Evolutionary conservation across 768 basidiomycete species (phyloP).

Genomic region (Psilocybe tampanensis): DNA sequence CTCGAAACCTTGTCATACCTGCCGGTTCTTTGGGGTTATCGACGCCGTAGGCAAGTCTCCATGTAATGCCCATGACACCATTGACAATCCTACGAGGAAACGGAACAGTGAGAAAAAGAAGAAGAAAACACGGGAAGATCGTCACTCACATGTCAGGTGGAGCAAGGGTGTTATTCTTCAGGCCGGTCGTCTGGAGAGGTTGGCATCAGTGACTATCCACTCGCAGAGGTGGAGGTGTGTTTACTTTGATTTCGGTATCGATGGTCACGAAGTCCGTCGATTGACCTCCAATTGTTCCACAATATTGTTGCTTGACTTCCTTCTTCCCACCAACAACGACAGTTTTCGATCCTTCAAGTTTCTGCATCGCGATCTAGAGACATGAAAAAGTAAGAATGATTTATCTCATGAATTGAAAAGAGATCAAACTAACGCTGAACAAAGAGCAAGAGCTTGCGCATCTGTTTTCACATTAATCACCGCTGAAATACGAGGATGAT

Average conservation of each 20-base stretch:
- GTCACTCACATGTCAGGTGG: slow-evolving; percentile 59
- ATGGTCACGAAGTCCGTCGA: slow-evolving; percentile 60
- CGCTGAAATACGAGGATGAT: too few relatives aligned
- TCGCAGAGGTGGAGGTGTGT: background rate
- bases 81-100: slow-evolving; percentile 44
- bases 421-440: slow-evolving; percentile 39
- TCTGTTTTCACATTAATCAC: slow-evolving; percentile 28
- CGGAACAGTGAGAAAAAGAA: background rate
- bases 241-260: slow-evolving; percentile 60
- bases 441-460: slow-evolving; percentile 52
- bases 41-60: slow-evolving; percentile 62
- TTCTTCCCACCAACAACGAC: slow-evolving; percentile 57
- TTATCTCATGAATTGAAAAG: slow-evolving; percentile 3
- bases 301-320: slow-evolving; percentile 54
- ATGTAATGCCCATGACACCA: slow-evolving; percentile 60
- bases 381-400: background rate
- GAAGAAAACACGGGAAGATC: background rate
- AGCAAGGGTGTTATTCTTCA: slow-evolving; percentile 56
- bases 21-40: slow-evolving; percentile 54
- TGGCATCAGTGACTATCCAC: background rate
- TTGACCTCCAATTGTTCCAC: slow-evolving; percentile 64
- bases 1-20: slow-evolving; percentile 33
- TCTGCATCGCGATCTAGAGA: slow-evolving; percentile 56
- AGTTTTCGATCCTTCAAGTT: slow-evolving; percentile 55
- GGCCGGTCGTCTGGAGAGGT: slow-evolving; percentile 42